These are phyloP conservation scores for Monilinia laxa DNA, from an alignment of 2,329 filamentous ascomycete genomes.

Conservation along the genomic window DNA sequence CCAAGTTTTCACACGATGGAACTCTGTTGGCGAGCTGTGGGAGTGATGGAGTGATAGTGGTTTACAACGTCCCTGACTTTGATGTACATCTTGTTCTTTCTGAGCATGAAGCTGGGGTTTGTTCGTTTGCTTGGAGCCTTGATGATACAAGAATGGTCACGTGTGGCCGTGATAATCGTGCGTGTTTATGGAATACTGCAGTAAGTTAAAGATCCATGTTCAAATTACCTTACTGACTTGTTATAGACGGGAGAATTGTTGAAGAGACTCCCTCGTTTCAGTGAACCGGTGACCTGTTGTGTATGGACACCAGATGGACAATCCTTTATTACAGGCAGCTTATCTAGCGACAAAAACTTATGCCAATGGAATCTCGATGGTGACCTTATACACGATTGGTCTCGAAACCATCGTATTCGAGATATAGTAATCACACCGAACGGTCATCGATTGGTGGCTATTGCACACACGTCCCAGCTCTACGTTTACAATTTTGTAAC, in stretches of 20 bases:
- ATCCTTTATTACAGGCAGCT: conserved; percentile 75
- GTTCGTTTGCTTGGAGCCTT: conserved; percentile 86
- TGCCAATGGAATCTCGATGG: conserved; percentile 69
- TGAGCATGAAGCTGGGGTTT: conserved; percentile 69
- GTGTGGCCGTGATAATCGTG: conserved; percentile 72
- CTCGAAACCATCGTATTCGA: conserved; percentile 71
- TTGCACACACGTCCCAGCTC: conserved; percentile 68
- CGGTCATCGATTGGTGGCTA: conserved; percentile 75
- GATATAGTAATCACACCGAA: conserved; percentile 82
- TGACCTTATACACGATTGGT: conserved; percentile 63
- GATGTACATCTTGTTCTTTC: conserved; percentile 59
- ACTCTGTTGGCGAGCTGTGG: conserved; percentile 79
- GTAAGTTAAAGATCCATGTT: conserved; percentile 47
- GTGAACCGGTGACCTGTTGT: conserved; percentile 83
- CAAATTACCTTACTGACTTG: conserved; percentile 29
- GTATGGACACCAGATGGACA: conserved; percentile 82
- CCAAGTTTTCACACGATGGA: conserved; percentile 88
- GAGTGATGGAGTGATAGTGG: conserved; percentile 68
- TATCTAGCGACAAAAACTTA: conserved; percentile 66
- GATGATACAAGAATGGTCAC: conserved; percentile 84
- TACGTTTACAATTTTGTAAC: conserved; percentile 81
- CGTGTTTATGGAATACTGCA: conserved; percentile 71
- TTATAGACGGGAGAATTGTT: conserved; percentile 62
- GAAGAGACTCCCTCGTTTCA: conserved; percentile 65
- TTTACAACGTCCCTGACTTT: conserved; percentile 78